phyloP scores from a whole-genome alignment of 192 early-diverging fungal species.

The Linnemannia zychae region DNA sequence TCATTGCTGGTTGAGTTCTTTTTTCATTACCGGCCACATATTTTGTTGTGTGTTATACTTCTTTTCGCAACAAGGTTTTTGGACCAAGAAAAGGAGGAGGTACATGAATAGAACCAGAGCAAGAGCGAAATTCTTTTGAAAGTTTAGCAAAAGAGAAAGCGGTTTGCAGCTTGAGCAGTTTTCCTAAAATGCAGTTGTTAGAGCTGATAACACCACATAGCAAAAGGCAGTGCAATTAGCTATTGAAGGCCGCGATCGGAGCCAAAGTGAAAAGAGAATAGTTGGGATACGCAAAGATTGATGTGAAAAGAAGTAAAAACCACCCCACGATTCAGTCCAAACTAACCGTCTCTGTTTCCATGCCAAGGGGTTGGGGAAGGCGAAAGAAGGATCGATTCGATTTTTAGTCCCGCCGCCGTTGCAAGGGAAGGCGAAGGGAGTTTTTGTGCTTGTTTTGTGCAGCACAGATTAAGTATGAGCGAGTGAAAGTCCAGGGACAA shows the following conservation, averaged over 20 bases:
- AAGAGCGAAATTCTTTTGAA: too few species aligned
- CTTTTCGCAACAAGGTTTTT: background rate
- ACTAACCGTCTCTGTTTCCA: background rate
- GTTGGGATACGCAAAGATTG: background rate
- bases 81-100: background rate
- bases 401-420: background rate
- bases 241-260: background rate
- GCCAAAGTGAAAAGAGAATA: background rate
- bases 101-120: too few species aligned
- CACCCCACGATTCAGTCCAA: background rate
- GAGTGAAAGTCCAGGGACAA: background rate
- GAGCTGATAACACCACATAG: too few species aligned
- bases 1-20: background rate
- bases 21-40: background rate
- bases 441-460: background rate
- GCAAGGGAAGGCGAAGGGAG: background rate
- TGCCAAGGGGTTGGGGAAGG: background rate
- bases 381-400: background rate
- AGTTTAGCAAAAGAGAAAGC: too few species aligned
- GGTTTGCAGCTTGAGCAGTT: too few species aligned
- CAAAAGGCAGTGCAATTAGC: too few species aligned
- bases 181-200: too few species aligned
- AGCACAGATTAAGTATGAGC: background rate
- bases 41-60: background rate
- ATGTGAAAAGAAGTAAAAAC: background rate